Evolutionary conservation across 2,329 filamentous ascomycete genomes (phyloP).

Genomic region (Stachybotrys chartarum): DNA sequence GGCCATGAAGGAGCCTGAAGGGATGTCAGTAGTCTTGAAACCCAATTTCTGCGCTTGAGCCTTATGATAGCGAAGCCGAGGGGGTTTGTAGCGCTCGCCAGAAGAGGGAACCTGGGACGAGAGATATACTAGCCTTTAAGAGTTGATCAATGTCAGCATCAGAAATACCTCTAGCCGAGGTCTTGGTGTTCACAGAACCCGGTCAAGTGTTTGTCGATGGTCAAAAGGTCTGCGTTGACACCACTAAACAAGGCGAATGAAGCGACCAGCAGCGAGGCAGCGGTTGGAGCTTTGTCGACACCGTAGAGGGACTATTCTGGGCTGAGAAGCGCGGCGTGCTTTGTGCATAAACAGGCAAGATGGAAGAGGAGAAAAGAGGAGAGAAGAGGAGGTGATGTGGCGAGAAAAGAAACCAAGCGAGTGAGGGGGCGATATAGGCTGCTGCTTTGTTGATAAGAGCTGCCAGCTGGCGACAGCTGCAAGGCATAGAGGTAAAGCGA

Average conservation of each 20-base stretch:
- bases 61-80: no score
- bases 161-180: neutral
- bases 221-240: no score
- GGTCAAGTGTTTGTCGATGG: neutral
- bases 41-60: no score
- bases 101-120: no score
- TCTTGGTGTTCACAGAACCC: neutral
- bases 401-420: neutral
- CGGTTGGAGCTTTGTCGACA: neutral
- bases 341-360: neutral
- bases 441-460: neutral
- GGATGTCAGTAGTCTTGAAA: no score
- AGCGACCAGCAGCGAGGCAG: neutral
- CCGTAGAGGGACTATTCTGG: no score
- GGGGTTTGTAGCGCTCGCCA: no score
- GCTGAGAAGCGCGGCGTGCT: no score
- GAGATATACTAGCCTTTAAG: neutral
- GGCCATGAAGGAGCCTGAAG: neutral
- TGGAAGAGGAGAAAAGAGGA: neutral
- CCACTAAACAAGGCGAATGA: no score
- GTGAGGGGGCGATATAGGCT: neutral
- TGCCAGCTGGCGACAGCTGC: neutral
- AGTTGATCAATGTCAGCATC: neutral
- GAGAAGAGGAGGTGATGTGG: neutral
- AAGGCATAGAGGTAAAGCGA: neutral